Evolutionary conservation across 2,329 filamentous ascomycete species (phyloP).

Genomic region (Phaeosphaeriaceae sp.): DNA sequence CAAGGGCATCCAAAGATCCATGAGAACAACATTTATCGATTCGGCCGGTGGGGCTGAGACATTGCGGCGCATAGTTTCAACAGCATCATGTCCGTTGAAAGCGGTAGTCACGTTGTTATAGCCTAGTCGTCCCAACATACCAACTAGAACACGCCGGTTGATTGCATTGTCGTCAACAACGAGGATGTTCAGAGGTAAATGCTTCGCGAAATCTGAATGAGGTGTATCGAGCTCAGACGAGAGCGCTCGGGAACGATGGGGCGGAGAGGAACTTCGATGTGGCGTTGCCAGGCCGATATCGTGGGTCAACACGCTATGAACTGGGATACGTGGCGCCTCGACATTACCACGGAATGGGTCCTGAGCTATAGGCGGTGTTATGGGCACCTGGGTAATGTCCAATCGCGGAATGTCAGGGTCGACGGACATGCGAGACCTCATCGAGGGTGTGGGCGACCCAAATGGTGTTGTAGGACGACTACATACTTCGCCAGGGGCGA

Average conservation of each 20-base stretch:
- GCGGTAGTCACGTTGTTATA: constrained; percentile 69
- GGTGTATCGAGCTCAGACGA: constrained; percentile 30
- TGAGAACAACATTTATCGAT: constrained; percentile 68
- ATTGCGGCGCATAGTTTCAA: constrained; percentile 62
- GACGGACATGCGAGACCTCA: constrained; percentile 36
- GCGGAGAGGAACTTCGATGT: constrained; percentile 36
- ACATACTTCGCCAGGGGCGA: constrained; percentile 59
- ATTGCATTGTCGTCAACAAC: constrained; percentile 77
- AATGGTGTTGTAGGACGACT: constrained; percentile 60
- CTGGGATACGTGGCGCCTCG: constrained; percentile 19
- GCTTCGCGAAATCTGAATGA: constrained; percentile 57
- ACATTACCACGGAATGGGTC: constrained; percentile 27
- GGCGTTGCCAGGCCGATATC: constrained; percentile 35
- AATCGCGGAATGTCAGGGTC: constrained; percentile 35
- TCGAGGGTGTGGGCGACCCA: constrained; percentile 51
- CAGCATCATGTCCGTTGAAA: constrained; percentile 71
- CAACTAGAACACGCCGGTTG: constrained; percentile 70
- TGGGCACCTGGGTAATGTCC: constrained; percentile 24
- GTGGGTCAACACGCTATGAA: constrained; percentile 13
- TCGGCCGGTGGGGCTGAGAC: constrained; percentile 25
- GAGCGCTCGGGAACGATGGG: constrained; percentile 25
- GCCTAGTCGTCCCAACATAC: constrained; percentile 70
- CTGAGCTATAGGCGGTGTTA: constrained; percentile 36
- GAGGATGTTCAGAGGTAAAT: constrained; percentile 70
- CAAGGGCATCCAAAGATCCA: constrained; percentile 80